Conservation (phyloP, 202 grass and related monocot species). For the Setaria italica region DNA sequence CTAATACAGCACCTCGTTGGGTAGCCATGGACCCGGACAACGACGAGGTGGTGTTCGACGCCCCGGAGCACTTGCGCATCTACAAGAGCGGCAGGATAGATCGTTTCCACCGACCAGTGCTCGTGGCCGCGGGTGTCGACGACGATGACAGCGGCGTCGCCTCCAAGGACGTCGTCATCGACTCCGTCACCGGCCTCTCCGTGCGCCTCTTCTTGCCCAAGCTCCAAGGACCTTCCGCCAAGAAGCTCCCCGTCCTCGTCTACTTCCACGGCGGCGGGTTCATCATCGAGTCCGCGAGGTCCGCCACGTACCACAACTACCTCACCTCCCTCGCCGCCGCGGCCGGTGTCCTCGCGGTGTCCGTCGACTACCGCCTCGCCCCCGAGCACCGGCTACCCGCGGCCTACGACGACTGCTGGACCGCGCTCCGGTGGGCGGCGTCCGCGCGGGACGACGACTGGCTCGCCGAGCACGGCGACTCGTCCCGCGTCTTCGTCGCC, state of each 20-base stretch:
- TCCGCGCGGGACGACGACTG: constrained; percentile 57
- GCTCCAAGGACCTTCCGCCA: neutral
- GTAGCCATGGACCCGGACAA: constrained; percentile 13
- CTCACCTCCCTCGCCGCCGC: constrained; percentile 45
- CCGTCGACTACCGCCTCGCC: constrained; percentile 67
- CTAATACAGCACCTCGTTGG: neutral
- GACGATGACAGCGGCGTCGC: constrained; percentile 42
- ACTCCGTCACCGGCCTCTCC: constrained; percentile 45
- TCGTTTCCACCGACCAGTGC: constrained; percentile 27
- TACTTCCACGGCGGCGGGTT: constrained; percentile 70
- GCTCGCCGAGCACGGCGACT: constrained; percentile 54
- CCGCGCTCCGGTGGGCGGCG: constrained; percentile 56
- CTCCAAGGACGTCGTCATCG: constrained; percentile 64
- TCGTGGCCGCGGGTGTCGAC: constrained; percentile 17
- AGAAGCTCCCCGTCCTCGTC: constrained; percentile 66
- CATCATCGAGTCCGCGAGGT: constrained; percentile 48
- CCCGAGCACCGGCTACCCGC: constrained; percentile 58
- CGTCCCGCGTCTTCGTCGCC: constrained; percentile 52
- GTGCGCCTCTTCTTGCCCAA: constrained; percentile 64
- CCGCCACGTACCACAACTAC: constrained; percentile 53
- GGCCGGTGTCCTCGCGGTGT: constrained; percentile 54
- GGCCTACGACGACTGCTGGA: constrained; percentile 58
- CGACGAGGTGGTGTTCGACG: constrained; percentile 40
- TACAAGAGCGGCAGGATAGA: constrained; percentile 50
- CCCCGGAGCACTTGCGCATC: constrained; percentile 23